Percentiles rank a stretch among this genome's conserved stretches.
Conservation (phyloP, 2,329 filamentous ascomycete species). For the Polytolypa hystricis region DNA sequence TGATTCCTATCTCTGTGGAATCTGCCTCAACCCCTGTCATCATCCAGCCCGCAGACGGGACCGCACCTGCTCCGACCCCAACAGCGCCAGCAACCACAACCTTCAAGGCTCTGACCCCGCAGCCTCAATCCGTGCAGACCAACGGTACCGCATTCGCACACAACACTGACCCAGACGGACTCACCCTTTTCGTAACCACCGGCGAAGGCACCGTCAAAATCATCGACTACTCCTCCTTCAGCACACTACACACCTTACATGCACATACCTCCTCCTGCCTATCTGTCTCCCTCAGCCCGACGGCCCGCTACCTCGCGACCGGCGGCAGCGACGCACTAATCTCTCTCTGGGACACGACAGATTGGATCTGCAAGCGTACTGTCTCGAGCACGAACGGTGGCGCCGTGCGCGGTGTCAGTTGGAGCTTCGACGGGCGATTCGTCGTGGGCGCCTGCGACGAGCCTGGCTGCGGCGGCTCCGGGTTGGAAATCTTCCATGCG, state of each 20-base stretch:
- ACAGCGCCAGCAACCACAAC: slow-evolving; percentile 16
- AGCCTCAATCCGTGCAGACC: slow-evolving; percentile 37
- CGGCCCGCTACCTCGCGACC: slow-evolving; percentile 38
- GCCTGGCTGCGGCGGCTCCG: slow-evolving; percentile 30
- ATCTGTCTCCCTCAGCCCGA: slow-evolving; percentile 35
- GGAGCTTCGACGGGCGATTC: slow-evolving; percentile 41
- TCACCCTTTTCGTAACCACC: slow-evolving; percentile 37
- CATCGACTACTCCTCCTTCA: slow-evolving; percentile 36
- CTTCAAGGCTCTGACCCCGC: slow-evolving; percentile 31
- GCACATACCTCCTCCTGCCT: slow-evolving; percentile 40
- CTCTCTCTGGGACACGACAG: slow-evolving; percentile 40
- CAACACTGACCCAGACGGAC: slow-evolving; percentile 24
- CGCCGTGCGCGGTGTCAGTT: slow-evolving; percentile 37
- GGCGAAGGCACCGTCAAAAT: slow-evolving; percentile 40
- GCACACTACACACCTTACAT: slow-evolving; percentile 33
- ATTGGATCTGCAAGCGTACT: slow-evolving; percentile 40
- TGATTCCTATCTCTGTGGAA: slow-evolving; percentile 35
- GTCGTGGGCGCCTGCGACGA: slow-evolving; percentile 39
- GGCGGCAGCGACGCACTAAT: slow-evolving; percentile 40
- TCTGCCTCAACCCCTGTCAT: slow-evolving; percentile 28
- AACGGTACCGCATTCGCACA: slow-evolving; percentile 40
- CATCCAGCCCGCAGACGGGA: slow-evolving; percentile 12
- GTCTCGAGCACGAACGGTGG: slow-evolving; percentile 35
- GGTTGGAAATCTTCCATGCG: slow-evolving; percentile 40
- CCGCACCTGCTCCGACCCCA: slow-evolving; percentile 5